Conservation (phyloP, 2,329 filamentous ascomycete species). For the Bipolaris sorokiniana region DNA sequence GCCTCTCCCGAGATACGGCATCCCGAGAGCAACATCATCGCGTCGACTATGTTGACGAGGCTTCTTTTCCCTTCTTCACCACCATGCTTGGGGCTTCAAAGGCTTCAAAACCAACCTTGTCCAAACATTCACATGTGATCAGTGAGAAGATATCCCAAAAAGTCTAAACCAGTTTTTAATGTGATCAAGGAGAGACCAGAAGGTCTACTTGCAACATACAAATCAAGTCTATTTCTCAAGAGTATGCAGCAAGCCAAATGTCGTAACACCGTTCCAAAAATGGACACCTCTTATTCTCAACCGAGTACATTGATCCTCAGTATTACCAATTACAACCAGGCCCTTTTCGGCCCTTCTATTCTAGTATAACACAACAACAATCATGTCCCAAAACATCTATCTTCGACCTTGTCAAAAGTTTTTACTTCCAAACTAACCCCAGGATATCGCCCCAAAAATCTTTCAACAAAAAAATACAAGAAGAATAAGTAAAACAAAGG, state of each 20-base stretch:
- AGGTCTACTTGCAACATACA: slow-evolving; percentile 15
- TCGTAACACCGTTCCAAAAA: slow-evolving; percentile 5
- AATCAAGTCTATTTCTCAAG: slow-evolving; percentile 7
- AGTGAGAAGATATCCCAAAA: slow-evolving; percentile 8
- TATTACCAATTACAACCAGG: background rate
- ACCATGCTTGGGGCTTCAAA: slow-evolving; percentile 7
- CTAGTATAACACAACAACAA: background rate
- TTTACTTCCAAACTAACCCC: background rate
- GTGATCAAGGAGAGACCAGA: slow-evolving; percentile 9
- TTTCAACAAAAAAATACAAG: background rate
- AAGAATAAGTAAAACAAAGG: background rate
- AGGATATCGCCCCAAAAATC: background rate
- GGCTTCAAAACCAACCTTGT: slow-evolving; percentile 5
- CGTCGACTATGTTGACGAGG: too few species aligned
- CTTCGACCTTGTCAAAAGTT: background rate
- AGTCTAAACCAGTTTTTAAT: slow-evolving; percentile 10
- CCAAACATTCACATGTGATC: background rate
- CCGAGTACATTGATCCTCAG: background rate
- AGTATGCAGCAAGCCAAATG: slow-evolving; percentile 4
- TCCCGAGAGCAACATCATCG: too few species aligned
- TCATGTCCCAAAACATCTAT: background rate
- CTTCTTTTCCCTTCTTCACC: slow-evolving; percentile 1
- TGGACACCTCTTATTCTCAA: background rate
- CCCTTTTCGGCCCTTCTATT: background rate
- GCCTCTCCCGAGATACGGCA: too few species aligned